Base-by-base conservation (phyloP, 2,329 filamentous ascomycete genomes). In the Pleoardoris graminearum region DNA sequence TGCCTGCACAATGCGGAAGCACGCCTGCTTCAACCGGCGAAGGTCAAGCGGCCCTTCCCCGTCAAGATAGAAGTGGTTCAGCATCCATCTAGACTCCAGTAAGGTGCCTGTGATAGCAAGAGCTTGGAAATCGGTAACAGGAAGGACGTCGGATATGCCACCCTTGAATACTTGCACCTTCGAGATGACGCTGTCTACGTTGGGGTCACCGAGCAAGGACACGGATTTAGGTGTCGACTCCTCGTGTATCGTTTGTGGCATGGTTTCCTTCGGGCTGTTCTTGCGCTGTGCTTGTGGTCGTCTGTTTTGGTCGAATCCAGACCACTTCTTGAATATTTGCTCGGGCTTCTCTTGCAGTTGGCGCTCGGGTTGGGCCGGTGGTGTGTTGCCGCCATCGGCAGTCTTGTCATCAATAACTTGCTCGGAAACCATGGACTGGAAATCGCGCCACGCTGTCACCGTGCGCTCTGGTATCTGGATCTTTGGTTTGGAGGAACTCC, bases 111-210 rank as follows among this genome's bases (percentile, higher is more conserved):
- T 71, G 32, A 71, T 70, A 14, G 67, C 68, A 8, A 71, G 63
- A 12, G 60, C 48, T 54, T 71, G 68, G 52, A 70, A 71, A 43
- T 71, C 68, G 2, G 68, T 71, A 0, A 69, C 66, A 4, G 68
- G 68, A 21, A 70, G 53, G 3, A 71, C 61, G 46, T 69, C 67
- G 7, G 62, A 63, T n/a, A 72, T 70, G 25, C 68, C 67, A 27
- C 68, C 68, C 41, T 68, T 68, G 59, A 70, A 70, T 12, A 70
- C 67, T 30, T 70, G 67, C 7, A 70, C 67, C 46, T 70, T 71
- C 8, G 67, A 68, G 33, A 70, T 69, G 42, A 71, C 63, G 30
- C 62, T 70, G 39, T 70, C 67, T n/a, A 71, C 67, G 35, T 66
- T 69, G 2, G 66, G 65, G 39, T 68, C 66, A 23, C 68, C 67